Base-by-base conservation (phyloP, 106 monocot genomes). In the Allium fistulosum region DNA sequence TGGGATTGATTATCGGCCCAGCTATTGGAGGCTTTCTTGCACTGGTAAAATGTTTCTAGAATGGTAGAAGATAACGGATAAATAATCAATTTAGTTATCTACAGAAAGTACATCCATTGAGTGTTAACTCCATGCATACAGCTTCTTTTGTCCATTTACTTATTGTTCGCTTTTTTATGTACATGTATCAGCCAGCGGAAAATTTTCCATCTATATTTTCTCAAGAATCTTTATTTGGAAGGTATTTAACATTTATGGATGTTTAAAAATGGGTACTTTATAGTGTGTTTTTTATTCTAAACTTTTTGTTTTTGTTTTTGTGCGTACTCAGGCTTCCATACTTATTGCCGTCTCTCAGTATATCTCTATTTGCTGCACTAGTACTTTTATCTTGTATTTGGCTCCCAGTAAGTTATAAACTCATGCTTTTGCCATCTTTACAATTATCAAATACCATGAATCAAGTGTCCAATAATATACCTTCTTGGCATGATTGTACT, bases 151-250 rank as follows among this genome's bases (percentile, higher is more conserved):
- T 17, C 65, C 65, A 65, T 65, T 17, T 49, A 17, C 49, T 46
- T 26, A 15, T 11, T 11, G 16, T 45, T 60, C 45, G 46, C 45
- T 14, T 17, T 48, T 65, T 48, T 9, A 17, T 49, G 8, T 62
- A 46, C 22, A 10, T 68, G 9, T 62, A 71, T 56, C 82, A 92
- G 93, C 93, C 93, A 74, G 88, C 93, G 53, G 81, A 88, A 48
- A 88, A 88, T 53, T 93, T 81, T 76, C 93, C 93, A 47, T 55
- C 64, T 65, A 58, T 86, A 57, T 85, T 93, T 70, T 81, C 93
- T 0, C 15, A 76, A 10, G 62, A 83, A 13, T 93, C 93, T 22
- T 26, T 93, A n/a, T 77, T 85, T 76, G 82, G 82, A 26, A 90
- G 89, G 89, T 90, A 82, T 27, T 10, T 2, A 51, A 37, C 49